Base-by-base conservation (phyloP, 805 yeast genomes). In the Yarrowia porcina region DNA sequence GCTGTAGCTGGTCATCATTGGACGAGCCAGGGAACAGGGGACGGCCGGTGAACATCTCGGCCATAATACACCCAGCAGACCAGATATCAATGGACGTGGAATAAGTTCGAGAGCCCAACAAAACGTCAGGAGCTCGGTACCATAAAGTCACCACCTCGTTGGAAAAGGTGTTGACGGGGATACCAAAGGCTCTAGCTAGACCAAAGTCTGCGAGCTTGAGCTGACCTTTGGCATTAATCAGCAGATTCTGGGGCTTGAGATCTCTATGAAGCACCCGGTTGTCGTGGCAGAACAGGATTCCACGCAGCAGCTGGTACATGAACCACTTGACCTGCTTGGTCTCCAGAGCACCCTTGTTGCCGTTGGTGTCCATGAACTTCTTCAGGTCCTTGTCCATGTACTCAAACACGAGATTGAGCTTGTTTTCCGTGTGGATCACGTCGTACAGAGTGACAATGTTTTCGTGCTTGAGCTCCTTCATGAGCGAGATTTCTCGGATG, bases 41-140 rank as follows among this genome's bases (percentile, higher is more conserved):
- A 70, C 93, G 87, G 32, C 99, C 97, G n/a, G 97, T 89, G 71
- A 94, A 88, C 98, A 94, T 93, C 72, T 94, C 99, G 2, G 97
- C 98, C 73, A 94, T 83, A 62, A 94, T 94, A 76, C 99, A 94
- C 15, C 99, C 99, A 15, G 97, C 96, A 17, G 97, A 90, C 99
- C 99, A 94, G 77, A 94, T 90, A 73, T 94, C 99, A 65, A 94
- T 96, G 9, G 97, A 92, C 0, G 99, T 94, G 49, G 97, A 89
- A 75, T 94, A 94, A 63, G 96, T 93, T 69, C 97, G 84, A 2
- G 97, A 90, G 2, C 99, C 99, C 71, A 94, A 80, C 60, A 94
- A 78, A 30, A 94, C 98, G 73, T 93, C 99, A 0, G 99, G 99
- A 0, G 98, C 97, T 67, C 99, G 83, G 75, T 93, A 93, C 99